Conservation (phyloP, 78 protist species). For the Creolimax fragrantissima region DNA sequence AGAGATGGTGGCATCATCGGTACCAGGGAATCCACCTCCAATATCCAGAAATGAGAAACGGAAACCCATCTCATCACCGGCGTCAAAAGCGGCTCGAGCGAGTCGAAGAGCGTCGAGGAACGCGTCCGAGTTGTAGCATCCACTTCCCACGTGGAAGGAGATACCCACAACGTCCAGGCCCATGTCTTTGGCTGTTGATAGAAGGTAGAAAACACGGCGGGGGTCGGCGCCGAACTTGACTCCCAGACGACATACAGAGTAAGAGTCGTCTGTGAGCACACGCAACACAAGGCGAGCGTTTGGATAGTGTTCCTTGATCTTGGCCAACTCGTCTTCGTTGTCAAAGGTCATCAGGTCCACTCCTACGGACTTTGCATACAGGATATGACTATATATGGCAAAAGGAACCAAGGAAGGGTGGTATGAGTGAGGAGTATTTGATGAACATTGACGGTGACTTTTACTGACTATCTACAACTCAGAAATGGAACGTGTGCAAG, state of each 20-base stretch:
- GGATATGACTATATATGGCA: slow-evolving; percentile 14
- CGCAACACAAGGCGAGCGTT: slow-evolving; percentile 79
- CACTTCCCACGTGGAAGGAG: slow-evolving; percentile 89
- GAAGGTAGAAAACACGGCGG: background rate
- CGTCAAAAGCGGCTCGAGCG: slow-evolving; percentile 57
- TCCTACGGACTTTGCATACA: slow-evolving; percentile 41
- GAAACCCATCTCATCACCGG: slow-evolving; percentile 61
- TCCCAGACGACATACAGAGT: slow-evolving; percentile 48
- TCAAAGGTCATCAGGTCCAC: slow-evolving; percentile 78
- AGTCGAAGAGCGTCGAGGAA: slow-evolving; percentile 55
- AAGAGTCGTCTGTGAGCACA: slow-evolving; percentile 73
- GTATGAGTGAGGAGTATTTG: too few species aligned
- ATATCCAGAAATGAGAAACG: slow-evolving; percentile 71
- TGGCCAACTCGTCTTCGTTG: slow-evolving; percentile 78
- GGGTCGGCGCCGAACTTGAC: slow-evolving; percentile 36
- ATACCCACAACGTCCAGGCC: slow-evolving; percentile 62
- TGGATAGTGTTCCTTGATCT: slow-evolving; percentile 69
- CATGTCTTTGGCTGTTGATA: slow-evolving; percentile 35
- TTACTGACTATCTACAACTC: too few species aligned
- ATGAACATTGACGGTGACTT: too few species aligned
- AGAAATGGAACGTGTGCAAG: too few species aligned
- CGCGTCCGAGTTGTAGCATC: slow-evolving; percentile 62
- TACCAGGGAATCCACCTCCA: slow-evolving; percentile 96
- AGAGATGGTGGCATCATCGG: slow-evolving; percentile 37
- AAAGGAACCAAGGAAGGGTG: too few species aligned